These are phyloP conservation scores for Chlamydomonas sphaeroides DNA, from an alignment of 139 green algal genomes.

Conservation along the genomic window DNA sequence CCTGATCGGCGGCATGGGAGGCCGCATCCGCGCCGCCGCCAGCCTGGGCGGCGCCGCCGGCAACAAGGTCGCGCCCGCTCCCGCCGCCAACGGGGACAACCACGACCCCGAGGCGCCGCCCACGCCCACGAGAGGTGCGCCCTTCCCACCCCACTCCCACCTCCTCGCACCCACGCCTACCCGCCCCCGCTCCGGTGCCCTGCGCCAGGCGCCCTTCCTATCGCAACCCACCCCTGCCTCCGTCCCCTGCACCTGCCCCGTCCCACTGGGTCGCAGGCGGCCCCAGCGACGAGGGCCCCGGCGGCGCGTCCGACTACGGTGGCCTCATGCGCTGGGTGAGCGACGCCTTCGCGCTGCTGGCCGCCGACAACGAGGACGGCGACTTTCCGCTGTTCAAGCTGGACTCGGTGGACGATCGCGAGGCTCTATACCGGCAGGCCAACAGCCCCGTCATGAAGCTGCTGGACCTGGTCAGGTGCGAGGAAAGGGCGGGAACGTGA, in stretches of 20 bases:
- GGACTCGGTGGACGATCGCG: constrained; percentile 28
- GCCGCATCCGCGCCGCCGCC: constrained; percentile 1
- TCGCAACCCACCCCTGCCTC: no score
- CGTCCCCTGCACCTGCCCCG: no score
- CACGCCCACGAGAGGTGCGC: neutral
- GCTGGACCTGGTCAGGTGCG: constrained; percentile 29
- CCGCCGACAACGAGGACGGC: constrained; percentile 22
- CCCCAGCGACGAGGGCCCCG: no score
- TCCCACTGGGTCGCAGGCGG: no score
- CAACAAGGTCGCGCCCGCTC: constrained; percentile 27
- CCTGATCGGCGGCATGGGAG: neutral
- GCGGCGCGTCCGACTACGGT: neutral
- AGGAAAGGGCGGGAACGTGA: neutral
- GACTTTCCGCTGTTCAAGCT: constrained; percentile 46
- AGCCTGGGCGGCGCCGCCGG: neutral
- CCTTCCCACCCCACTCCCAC: no score
- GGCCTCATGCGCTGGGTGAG: neutral
- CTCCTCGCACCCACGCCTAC: no score
- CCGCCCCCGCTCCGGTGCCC: no score
- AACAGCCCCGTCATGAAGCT: constrained; percentile 32
- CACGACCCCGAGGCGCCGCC: constrained; percentile 18
- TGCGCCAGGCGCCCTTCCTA: no score
- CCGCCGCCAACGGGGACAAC: neutral
- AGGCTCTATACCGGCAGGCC: neutral
- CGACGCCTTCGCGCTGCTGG: neutral